These are phyloP conservation scores for Kwoniella dejecticola DNA, from an alignment of 768 basidiomycete species.

Conservation along the genomic window DNA sequence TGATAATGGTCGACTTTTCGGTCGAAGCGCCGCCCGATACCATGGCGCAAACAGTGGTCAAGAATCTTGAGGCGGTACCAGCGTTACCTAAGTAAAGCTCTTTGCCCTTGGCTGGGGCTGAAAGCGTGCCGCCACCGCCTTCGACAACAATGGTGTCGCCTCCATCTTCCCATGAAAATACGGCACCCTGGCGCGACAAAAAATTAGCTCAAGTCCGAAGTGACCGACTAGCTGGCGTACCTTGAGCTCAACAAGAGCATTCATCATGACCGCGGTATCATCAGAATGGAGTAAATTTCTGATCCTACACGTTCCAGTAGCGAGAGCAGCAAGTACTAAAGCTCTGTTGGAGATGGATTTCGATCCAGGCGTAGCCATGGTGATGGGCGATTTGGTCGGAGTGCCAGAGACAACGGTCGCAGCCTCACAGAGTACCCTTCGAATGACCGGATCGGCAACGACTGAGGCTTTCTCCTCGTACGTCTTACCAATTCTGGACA, in stretches of 20 bases:
- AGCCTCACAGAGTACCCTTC: constrained; percentile 77
- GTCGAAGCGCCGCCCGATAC: constrained; percentile 57
- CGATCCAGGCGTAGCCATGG: constrained; percentile 89
- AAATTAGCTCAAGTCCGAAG: not conserved
- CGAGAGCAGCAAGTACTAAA: constrained; percentile 88
- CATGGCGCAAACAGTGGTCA: constrained; percentile 92
- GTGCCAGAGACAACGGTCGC: constrained; percentile 71
- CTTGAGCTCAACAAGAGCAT: constrained; percentile 82
- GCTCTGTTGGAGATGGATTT: constrained; percentile 97
- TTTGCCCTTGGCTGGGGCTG: constrained; percentile 73
- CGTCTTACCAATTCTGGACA: constrained; percentile 86
- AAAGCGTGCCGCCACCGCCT: constrained; percentile 78
- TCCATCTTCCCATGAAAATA: constrained; percentile 91
- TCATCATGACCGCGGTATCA: constrained; percentile 99
- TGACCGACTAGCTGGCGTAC: constrained; percentile 59
- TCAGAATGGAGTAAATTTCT: constrained; percentile 93
- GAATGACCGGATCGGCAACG: constrained; percentile 77
- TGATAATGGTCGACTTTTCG: constrained; percentile 69
- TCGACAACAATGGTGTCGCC: constrained; percentile 92
- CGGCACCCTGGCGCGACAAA: constrained; percentile 68
- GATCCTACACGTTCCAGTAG: constrained; percentile 80
- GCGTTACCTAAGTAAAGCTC: constrained; percentile 96
- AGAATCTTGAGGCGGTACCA: constrained; percentile 95
- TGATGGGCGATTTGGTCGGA: constrained; percentile 63
- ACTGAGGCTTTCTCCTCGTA: constrained; percentile 87